A percentile compares a stretch with the other conserved stretches of the same genome.
Evolutionary conservation across 345 rosid species (phyloP).

Genomic region (Microthlaspi erraticum): DNA sequence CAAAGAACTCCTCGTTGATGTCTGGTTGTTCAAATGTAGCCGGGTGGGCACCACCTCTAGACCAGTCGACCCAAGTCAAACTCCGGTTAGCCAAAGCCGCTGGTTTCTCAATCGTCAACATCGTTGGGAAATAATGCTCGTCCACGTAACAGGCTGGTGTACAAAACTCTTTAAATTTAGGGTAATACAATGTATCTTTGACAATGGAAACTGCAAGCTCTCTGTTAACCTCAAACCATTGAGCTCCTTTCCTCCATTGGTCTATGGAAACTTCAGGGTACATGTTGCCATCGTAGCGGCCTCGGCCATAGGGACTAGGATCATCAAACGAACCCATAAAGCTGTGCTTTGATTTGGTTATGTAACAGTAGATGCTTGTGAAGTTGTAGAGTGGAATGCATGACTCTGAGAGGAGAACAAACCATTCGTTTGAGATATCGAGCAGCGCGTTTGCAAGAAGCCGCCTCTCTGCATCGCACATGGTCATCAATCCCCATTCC

Average conservation of each 20-base stretch:
- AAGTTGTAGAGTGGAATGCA: slow-evolving; percentile 91
- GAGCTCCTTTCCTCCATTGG: slow-evolving; percentile 93
- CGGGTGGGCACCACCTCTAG: slow-evolving; percentile 93
- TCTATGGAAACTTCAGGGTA: slow-evolving; percentile 70
- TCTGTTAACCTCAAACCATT: slow-evolving; percentile 87
- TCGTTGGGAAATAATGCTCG: slow-evolving; percentile 91
- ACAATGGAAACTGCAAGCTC: slow-evolving; percentile 69
- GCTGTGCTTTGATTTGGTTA: slow-evolving; percentile 64
- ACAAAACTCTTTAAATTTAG: slow-evolving; percentile 72
- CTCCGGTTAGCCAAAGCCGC: slow-evolving; percentile 75
- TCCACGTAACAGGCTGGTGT: slow-evolving; percentile 83
- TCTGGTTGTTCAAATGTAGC: slow-evolving; percentile 79
- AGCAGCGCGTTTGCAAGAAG: slow-evolving; percentile 93
- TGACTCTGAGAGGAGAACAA: slow-evolving; percentile 88
- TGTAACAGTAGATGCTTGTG: slow-evolving; percentile 61
- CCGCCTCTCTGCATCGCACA: slow-evolving; percentile 92
- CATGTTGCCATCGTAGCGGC: slow-evolving; percentile 78
- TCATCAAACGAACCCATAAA: slow-evolving; percentile 89
- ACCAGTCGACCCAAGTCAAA: slow-evolving; percentile 96
- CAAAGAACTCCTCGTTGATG: slow-evolving; percentile 69
- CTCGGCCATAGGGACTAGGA: slow-evolving; percentile 77
- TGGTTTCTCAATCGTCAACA: slow-evolving; percentile 73
- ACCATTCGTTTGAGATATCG: slow-evolving; percentile 84
- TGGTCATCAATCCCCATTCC: slow-evolving; percentile 97
- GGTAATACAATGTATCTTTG: slow-evolving; percentile 65